Percentiles rank a stretch among this genome's conserved stretches.
Conservation (phyloP, 345 rosid genomes). For the Clarkia xantiana region DNA sequence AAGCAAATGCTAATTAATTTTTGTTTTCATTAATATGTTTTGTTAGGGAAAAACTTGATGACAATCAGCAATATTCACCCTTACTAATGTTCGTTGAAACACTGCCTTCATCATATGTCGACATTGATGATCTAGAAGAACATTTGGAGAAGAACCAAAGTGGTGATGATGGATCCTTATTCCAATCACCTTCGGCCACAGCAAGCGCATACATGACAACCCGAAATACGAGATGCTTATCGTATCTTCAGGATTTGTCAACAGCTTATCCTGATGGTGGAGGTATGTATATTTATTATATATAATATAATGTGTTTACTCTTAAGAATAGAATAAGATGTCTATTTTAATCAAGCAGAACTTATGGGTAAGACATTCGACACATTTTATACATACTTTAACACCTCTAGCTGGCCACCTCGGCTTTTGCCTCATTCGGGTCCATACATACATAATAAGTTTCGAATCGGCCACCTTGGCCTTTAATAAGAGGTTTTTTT, state of each 20-base stretch:
- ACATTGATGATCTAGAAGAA: constrained; percentile 11
- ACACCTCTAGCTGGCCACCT: too few relatives aligned
- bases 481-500: too few relatives aligned
- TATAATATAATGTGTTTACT: too few relatives aligned
- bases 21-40: neutral
- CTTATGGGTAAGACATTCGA: too few relatives aligned
- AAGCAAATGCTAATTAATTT: neutral
- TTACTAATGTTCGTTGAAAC: constrained; percentile 36
- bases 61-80: constrained; percentile 15
- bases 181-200: constrained; percentile 58
- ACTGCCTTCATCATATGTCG: constrained; percentile 10
- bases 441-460: too few relatives aligned
- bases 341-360: too few relatives aligned
- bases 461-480: too few relatives aligned
- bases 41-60: constrained; percentile 26
- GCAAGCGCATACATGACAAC: constrained; percentile 47
- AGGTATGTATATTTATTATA: neutral
- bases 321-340: too few relatives aligned
- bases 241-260: constrained; percentile 31
- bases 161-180: constrained; percentile 30
- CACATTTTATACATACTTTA: too few relatives aligned
- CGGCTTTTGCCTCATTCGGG: too few relatives aligned
- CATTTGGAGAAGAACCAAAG: constrained; percentile 10
- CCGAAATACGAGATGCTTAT: constrained; percentile 23
- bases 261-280: constrained; percentile 32